Evolutionary conservation across 2,329 filamentous ascomycete species (phyloP).

Genomic region (Clonostachys solani): DNA sequence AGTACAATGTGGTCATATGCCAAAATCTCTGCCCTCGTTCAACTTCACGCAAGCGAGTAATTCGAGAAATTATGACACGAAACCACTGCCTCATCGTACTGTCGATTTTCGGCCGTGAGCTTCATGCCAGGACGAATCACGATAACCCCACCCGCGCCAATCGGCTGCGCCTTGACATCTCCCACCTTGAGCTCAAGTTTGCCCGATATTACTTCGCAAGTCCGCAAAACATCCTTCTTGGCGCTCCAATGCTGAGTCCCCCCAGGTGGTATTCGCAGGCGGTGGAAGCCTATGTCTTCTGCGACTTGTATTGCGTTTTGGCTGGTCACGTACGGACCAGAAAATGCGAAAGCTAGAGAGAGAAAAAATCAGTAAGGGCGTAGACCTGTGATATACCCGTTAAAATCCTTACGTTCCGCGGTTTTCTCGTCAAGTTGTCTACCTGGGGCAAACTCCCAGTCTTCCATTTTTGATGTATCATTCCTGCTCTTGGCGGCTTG

Average conservation of each 20-base stretch:
- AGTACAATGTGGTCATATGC: background rate
- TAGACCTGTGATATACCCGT: background rate
- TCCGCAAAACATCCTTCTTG: constrained; percentile 22
- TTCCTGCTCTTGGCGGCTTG: too few species aligned
- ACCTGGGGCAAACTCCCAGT: constrained; percentile 40
- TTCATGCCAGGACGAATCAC: constrained; percentile 28
- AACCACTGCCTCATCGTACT: constrained; percentile 34
- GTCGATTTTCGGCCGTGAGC: constrained; percentile 34
- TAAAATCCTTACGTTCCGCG: constrained; percentile 25
- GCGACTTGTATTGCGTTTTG: constrained; percentile 27
- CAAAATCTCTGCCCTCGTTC: background rate
- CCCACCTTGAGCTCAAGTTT: constrained; percentile 33
- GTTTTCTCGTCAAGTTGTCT: constrained; percentile 21
- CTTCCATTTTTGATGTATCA: constrained; percentile 23
- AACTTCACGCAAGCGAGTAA: background rate
- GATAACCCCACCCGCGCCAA: constrained; percentile 41
- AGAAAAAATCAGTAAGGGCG: background rate
- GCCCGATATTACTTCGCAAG: constrained; percentile 32
- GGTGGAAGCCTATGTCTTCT: constrained; percentile 31
- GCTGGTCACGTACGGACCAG: constrained; percentile 32
- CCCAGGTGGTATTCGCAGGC: constrained; percentile 33
- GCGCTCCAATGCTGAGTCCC: constrained; percentile 20
- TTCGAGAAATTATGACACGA: constrained; percentile 1
- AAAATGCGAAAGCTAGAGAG: constrained; percentile 34
- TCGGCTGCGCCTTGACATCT: constrained; percentile 22